Percentiles rank a stretch among this genome's conserved stretches.
These are phyloP conservation scores for Acer campestre DNA, from an alignment of 345 rosid species.

Conservation along the genomic window DNA sequence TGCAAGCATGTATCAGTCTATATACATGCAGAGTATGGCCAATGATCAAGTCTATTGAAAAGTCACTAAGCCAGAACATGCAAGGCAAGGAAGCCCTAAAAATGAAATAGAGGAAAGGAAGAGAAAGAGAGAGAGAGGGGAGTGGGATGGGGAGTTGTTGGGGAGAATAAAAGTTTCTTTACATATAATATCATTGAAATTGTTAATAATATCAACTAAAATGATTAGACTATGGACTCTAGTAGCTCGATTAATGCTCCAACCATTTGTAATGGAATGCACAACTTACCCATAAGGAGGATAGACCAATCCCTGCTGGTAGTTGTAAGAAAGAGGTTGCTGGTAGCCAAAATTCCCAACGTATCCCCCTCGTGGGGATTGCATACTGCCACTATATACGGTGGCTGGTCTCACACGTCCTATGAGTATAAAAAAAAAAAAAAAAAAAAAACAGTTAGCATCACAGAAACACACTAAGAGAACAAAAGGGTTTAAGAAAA, in stretches of 20 bases:
- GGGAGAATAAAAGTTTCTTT: not conserved
- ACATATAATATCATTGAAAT: not conserved
- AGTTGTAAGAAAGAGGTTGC: slow-evolving; percentile 65
- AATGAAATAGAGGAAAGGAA: not conserved
- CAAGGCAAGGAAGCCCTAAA: slow-evolving; percentile 7
- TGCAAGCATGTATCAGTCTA: not conserved
- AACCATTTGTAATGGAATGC: slow-evolving; percentile 10
- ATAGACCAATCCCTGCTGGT: slow-evolving; percentile 73
- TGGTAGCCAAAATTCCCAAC: slow-evolving; percentile 78
- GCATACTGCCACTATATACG: slow-evolving; percentile 58
- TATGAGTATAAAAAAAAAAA: slow-evolving; percentile 19
- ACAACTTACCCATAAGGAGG: slow-evolving; percentile 85
- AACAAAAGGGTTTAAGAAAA: not conserved
- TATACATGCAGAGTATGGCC: not conserved
- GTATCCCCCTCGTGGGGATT: slow-evolving; percentile 59
- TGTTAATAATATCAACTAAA: too few species aligned
- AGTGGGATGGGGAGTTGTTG: not conserved
- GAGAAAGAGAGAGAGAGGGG: too few species aligned
- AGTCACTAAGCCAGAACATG: not conserved
- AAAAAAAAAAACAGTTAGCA: slow-evolving; percentile 1
- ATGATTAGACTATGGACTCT: not conserved
- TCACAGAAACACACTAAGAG: not conserved
- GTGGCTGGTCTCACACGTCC: slow-evolving; percentile 73
- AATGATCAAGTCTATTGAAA: not conserved
- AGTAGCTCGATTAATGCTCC: not conserved